phyloP scores from a whole-genome alignment of 768 basidiomycete genomes.

The Amylocystis lapponica region DNA sequence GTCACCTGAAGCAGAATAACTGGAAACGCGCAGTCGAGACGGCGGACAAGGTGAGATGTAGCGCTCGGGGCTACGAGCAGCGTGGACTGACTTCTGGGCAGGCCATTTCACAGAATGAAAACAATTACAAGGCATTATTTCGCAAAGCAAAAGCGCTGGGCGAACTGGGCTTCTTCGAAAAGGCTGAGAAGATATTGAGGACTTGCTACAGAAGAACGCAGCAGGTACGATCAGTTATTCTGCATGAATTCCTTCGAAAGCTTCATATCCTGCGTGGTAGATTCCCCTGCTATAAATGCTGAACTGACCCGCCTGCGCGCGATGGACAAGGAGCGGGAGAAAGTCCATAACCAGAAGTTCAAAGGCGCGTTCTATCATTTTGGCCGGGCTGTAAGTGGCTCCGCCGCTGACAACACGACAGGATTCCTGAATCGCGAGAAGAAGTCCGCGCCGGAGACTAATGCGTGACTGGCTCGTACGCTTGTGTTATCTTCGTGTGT shows the following conservation, averaged over 20 bases:
- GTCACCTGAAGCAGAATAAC: slow-evolving; percentile 74
- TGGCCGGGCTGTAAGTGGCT: no score
- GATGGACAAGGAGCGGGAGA: slow-evolving; percentile 64
- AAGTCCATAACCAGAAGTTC: slow-evolving; percentile 60
- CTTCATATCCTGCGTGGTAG: slow-evolving; percentile 25
- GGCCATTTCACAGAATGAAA: slow-evolving; percentile 70
- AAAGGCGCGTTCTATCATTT: slow-evolving; percentile 40
- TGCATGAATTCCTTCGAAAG: background rate
- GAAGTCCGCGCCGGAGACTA: background rate
- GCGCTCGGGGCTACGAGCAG: background rate
- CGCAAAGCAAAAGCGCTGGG: slow-evolving; percentile 77
- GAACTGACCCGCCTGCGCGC: slow-evolving; percentile 58
- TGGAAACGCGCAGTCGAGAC: slow-evolving; percentile 77
- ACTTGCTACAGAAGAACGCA: slow-evolving; percentile 59
- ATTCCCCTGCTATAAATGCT: slow-evolving; percentile 50
- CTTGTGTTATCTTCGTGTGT: no score
- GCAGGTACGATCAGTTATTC: slow-evolving; percentile 34
- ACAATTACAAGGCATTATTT: slow-evolving; percentile 76
- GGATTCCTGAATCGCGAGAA: slow-evolving; percentile 44
- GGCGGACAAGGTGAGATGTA: slow-evolving; percentile 64
- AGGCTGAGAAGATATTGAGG: slow-evolving; percentile 60
- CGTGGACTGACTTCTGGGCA: slow-evolving; percentile 21
- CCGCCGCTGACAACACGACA: slow-evolving; percentile 21
- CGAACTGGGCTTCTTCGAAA: slow-evolving; percentile 72
- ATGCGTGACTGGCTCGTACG: background rate